A percentile compares a stretch with the other conserved stretches of the same genome.
Conservation (phyloP, 768 basidiomycete species). For the Termitomyces sp. region DNA sequence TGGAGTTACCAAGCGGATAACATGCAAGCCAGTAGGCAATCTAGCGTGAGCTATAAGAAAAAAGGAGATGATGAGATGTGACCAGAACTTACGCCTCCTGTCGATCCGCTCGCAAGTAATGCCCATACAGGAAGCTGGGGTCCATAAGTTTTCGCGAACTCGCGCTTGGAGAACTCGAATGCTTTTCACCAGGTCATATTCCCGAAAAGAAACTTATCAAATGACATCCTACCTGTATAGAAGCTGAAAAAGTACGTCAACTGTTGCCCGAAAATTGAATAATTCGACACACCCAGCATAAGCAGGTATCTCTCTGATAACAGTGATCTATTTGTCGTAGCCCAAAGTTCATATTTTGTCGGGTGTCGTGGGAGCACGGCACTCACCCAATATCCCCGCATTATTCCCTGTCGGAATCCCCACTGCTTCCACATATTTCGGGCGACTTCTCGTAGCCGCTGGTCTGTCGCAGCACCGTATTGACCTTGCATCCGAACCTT, state of each 20-base stretch:
- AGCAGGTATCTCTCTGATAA: slow-evolving; percentile 91
- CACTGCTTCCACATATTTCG: slow-evolving; percentile 83
- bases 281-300: slow-evolving; percentile 70
- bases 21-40: slow-evolving; percentile 92
- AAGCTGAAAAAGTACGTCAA: slow-evolving; percentile 37
- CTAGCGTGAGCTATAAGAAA: slow-evolving; percentile 22
- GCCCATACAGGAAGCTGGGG: slow-evolving; percentile 78
- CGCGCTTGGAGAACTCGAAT: slow-evolving; percentile 86
- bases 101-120: slow-evolving; percentile 74
- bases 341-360: neutral
- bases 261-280: neutral
- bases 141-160: slow-evolving; percentile 60
- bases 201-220: neutral
- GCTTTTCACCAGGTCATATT: slow-evolving; percentile 58
- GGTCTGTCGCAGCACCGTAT: slow-evolving; percentile 77
- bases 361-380: neutral
- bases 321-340: slow-evolving; percentile 60
- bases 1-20: slow-evolving; percentile 68
- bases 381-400: slow-evolving; percentile 95
- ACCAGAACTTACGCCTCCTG: slow-evolving; percentile 59
- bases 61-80: neutral
- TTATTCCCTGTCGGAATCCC: slow-evolving; percentile 84
- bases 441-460: slow-evolving; percentile 65
- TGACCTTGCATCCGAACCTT: slow-evolving; percentile 98
- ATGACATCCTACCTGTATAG: neutral